phyloP scores from a whole-genome alignment of 805 yeast species.

The Lachancea cidri region DNA sequence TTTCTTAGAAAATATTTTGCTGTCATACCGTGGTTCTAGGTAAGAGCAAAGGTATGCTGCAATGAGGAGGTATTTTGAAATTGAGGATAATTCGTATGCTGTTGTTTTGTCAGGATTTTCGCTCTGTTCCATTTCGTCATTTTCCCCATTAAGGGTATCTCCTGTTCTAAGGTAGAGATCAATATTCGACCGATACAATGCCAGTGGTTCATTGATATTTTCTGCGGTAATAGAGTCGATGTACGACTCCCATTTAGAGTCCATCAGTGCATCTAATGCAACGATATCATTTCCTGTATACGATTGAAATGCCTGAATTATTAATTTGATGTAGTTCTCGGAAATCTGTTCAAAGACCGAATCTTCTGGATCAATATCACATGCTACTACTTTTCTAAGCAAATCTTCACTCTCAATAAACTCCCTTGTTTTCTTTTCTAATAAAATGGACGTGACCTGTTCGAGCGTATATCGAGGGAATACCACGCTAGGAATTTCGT shows the following conservation, averaged over 20 bases:
- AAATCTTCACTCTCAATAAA: constrained; percentile 13
- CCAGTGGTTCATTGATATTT: constrained; percentile 22
- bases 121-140: constrained; percentile 9
- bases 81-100: constrained; percentile 47
- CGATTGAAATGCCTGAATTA: constrained; percentile 29
- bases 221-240: constrained; percentile 15
- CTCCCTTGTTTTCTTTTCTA: constrained; percentile 14
- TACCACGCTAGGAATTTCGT: constrained; percentile 23
- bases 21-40: constrained; percentile 63
- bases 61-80: constrained; percentile 66
- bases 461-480: constrained; percentile 27
- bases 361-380: constrained; percentile 10
- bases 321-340: constrained; percentile 24
- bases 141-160: constrained; percentile 25
- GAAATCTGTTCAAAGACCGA: constrained; percentile 10
- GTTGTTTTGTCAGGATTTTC: constrained; percentile 7
- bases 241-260: constrained; percentile 28
- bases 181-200: constrained; percentile 30
- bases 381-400: constrained; percentile 7
- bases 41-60: constrained; percentile 84
- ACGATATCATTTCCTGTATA: constrained; percentile 31
- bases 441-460: constrained; percentile 21
- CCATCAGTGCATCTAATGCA: constrained; percentile 26
- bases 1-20: constrained; percentile 58
- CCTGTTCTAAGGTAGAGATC: constrained; percentile 31